phyloP scores from a whole-genome alignment of 768 basidiomycete genomes.

The Sarcomyxa edulis region DNA sequence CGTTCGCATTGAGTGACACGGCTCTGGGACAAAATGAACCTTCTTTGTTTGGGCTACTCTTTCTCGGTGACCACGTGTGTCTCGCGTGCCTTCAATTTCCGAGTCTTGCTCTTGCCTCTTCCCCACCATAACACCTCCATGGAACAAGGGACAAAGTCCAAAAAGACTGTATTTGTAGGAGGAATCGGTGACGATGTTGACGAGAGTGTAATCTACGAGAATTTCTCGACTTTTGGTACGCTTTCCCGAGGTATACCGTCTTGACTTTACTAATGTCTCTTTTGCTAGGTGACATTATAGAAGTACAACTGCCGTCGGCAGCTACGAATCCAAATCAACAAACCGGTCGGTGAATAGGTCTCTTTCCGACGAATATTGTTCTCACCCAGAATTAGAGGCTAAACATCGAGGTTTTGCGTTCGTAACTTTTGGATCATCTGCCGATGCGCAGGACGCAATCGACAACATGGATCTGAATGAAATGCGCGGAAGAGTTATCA shows the following conservation, averaged over 20 bases:
- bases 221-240: constrained; percentile 86
- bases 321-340: constrained; percentile 63
- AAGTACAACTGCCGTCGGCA: constrained; percentile 84
- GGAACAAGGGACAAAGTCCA: constrained; percentile 82
- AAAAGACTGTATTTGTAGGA: constrained; percentile 83
- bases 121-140: constrained; percentile 33
- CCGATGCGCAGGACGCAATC: constrained; percentile 92
- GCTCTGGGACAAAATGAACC: too few relatives aligned
- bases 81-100: too few relatives aligned
- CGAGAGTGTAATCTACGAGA: constrained; percentile 68
- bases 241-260: constrained; percentile 2
- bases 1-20: too few relatives aligned
- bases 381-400: constrained; percentile 36
- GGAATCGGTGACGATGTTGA: constrained; percentile 82
- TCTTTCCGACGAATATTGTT: constrained; percentile 2
- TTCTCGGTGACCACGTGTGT: too few relatives aligned
- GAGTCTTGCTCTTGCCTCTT: too few relatives aligned
- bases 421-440: constrained; percentile 74
- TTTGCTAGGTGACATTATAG: constrained; percentile 79
- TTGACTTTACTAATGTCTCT: constrained; percentile 5
- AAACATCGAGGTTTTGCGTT: constrained; percentile 95
- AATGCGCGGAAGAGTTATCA: constrained; percentile 66
- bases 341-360: constrained; percentile 36
- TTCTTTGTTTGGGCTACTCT: too few relatives aligned
- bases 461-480: constrained; percentile 99